Percentiles rank a stretch among this genome's conserved stretches.
Evolutionary conservation across 2,329 filamentous ascomycete species (phyloP).

Genomic region (Pseudocercospora musae): DNA sequence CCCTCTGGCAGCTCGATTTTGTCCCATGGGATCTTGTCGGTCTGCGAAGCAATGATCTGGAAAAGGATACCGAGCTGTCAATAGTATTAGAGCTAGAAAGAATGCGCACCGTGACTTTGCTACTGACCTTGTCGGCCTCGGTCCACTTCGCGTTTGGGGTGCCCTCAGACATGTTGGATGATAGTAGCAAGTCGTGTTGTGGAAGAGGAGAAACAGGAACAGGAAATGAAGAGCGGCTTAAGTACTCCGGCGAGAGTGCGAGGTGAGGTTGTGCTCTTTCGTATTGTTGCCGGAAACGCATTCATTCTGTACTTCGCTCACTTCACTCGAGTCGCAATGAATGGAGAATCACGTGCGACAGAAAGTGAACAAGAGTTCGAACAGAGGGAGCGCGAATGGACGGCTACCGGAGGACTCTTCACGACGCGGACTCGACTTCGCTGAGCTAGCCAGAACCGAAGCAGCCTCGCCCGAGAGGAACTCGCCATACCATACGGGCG

Average conservation of each 20-base stretch:
- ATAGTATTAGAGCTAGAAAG: not conserved
- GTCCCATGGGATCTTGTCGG: constrained; percentile 30
- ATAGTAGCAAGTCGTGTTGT: not conserved
- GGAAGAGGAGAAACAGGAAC: constrained; percentile 5
- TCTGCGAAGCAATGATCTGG: constrained; percentile 29
- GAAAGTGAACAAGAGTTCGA: not conserved
- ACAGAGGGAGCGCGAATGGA: not conserved
- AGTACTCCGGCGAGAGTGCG: not conserved
- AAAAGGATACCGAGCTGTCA: constrained; percentile 28
- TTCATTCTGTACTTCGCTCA: not conserved
- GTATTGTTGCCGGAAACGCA: not conserved
- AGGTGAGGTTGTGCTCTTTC: not conserved
- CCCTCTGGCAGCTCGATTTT: constrained; percentile 30
- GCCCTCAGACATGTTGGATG: constrained; percentile 25
- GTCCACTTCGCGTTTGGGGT: constrained; percentile 29
- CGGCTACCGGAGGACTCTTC: not conserved
- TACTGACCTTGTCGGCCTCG: constrained; percentile 32
- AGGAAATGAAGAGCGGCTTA: not conserved
- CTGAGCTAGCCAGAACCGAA: not conserved
- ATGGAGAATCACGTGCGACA: not conserved
- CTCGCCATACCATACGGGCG: too few relatives aligned
- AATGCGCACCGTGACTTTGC: not conserved
- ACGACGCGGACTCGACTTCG: not conserved
- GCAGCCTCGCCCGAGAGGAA: not conserved
- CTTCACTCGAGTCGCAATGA: not conserved